Conservation (phyloP, 1,284 basidiomycete genomes). For the Rhodotorula mucilaginosa region DNA sequence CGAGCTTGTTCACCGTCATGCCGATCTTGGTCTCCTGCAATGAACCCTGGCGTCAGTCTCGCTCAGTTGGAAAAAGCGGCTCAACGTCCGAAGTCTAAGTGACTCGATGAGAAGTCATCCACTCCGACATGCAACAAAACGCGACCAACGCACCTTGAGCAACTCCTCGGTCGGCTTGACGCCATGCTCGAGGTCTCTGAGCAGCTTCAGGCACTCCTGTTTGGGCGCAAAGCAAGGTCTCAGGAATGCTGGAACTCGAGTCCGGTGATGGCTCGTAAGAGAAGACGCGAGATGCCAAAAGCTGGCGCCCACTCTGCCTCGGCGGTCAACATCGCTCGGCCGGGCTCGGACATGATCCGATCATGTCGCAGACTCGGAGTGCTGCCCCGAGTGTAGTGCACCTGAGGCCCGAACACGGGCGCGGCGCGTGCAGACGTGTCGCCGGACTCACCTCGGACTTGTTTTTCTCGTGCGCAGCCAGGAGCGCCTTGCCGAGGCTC, state of each 20-base stretch:
- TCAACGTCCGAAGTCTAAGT: background rate
- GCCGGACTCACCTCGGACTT: background rate
- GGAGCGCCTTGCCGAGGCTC: background rate
- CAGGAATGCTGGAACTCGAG: background rate
- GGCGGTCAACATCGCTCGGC: background rate
- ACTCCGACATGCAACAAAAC: slow-evolving; percentile 32
- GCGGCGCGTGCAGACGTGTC: background rate
- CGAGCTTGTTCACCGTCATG: slow-evolving; percentile 71
- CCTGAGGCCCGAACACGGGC: background rate
- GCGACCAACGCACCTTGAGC: slow-evolving; percentile 67
- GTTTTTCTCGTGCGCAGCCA: background rate
- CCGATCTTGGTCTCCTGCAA: slow-evolving; percentile 82
- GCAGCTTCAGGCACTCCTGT: slow-evolving; percentile 68
- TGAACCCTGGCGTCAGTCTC: too few species aligned
- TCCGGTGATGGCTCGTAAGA: background rate
- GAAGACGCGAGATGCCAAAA: background rate
- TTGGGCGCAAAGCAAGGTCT: background rate
- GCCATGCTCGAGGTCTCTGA: slow-evolving; percentile 71
- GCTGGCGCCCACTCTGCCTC: too few species aligned
- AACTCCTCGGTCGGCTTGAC: slow-evolving; percentile 78
- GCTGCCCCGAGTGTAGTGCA: background rate
- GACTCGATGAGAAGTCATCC: background rate
- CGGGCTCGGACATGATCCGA: background rate
- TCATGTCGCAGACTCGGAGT: background rate
- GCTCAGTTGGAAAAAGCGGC: background rate